Evolutionary conservation across 2,329 filamentous ascomycete species (phyloP).

Genomic region (Trichoderma atrobrunneum): DNA sequence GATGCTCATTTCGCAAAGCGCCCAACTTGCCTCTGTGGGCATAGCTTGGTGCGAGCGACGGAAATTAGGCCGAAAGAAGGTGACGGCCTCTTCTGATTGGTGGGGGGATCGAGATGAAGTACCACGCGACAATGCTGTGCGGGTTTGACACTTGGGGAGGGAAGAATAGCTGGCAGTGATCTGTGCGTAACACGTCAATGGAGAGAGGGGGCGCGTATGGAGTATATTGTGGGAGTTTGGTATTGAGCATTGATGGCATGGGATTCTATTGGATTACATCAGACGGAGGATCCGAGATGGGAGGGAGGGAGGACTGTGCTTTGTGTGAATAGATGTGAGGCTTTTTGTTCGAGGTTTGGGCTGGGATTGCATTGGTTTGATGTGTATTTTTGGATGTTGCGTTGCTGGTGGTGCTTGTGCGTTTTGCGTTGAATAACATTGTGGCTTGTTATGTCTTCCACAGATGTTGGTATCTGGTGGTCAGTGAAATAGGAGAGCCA

Average conservation of each 20-base stretch:
- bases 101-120: background rate
- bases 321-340: background rate
- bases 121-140: background rate
- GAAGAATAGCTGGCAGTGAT: background rate
- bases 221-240: background rate
- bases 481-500: background rate
- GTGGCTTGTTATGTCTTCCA: background rate
- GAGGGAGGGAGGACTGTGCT: background rate
- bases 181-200: background rate
- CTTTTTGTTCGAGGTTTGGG: background rate
- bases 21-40: background rate
- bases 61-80: conserved; percentile 3
- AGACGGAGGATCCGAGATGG: background rate
- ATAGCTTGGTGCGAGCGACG: background rate
- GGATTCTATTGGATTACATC: background rate
- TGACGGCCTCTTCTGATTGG: background rate
- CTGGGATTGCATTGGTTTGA: background rate
- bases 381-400: background rate
- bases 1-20: conserved; percentile 4
- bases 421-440: background rate
- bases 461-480: background rate
- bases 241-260: background rate
- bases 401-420: background rate
- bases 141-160: background rate
- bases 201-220: background rate